Base-by-base conservation (phyloP, 1,284 basidiomycete genomes). In the Ceratobasidium sp. region DNA sequence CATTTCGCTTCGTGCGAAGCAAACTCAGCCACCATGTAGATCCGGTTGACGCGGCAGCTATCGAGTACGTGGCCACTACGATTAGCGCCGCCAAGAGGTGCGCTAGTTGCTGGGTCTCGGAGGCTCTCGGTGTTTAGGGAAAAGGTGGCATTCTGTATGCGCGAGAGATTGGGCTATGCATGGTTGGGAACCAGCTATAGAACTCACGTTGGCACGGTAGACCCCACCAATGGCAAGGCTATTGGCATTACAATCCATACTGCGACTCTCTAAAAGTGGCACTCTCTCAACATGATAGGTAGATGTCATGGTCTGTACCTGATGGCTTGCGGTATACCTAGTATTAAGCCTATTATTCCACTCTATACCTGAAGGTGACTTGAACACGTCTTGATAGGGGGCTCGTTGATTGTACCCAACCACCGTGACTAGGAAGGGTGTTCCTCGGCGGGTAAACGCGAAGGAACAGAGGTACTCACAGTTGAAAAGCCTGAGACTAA, bases 11-110 rank as follows among this genome's bases (percentile, higher is more conserved):
- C 68, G 34, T 72, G 68, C 2, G 56, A 61, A 7, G 68, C 29
- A 24, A 59, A 72, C 16, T 72, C 56, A 41, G 54, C 68, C 56
- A 59, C 37, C 68, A 72, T 72, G 68, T 72, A 72, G 41, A 72
- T 72, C 48, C 68, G 39, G 48, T 72, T 61, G 27, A 72, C 68
- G 27, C 68, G 68, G 43, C 68, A 72, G 56, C 68, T 72, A 37
- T 72, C 68, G 68, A 72, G 68, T 4, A 58, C 56, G 31, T 72
- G 56, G 16, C 68, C 68, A 19, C 56, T 72, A n/a, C 61, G 61
- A 24, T 72, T 72, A 13, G 56, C 68, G 31, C 68, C 61, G 8
- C 68, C 68, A 14, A 72, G 48, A 34, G 56, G 68, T 19, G 68
- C 68, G 29, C 22, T 61, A 11, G 39, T 72, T n/a, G 16, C 19